These are phyloP conservation scores for Cardamine resedifolia DNA, from an alignment of 345 rosid genomes.

Conservation along the genomic window DNA sequence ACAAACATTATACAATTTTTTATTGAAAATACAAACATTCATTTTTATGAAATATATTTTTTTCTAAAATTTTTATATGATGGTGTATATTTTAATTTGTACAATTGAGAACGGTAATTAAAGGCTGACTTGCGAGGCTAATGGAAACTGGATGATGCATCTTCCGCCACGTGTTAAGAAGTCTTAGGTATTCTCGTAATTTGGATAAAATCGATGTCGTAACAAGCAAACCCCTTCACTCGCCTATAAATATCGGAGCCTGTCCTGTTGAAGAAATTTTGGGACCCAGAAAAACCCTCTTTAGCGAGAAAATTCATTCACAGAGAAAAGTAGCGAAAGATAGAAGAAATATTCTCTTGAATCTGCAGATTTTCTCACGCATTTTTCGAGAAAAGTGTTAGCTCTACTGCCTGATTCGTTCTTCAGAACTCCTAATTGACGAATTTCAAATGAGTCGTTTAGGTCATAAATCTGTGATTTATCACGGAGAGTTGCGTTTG, in stretches of 20 bases:
- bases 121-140: conserved; percentile 17
- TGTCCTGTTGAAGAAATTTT: neutral
- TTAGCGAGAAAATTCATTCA: conserved; percentile 12
- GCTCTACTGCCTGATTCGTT: neutral
- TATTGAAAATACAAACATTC: no score
- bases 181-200: conserved; percentile 36
- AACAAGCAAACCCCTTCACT: neutral
- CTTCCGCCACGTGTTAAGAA: conserved; percentile 38
- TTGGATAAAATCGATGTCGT: conserved; percentile 14
- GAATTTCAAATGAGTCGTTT: conserved; percentile 59
- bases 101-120: neutral
- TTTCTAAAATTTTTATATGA: no score
- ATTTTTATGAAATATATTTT: no score
- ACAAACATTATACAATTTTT: no score
- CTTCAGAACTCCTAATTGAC: neutral
- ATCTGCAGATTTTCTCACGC: conserved; percentile 32
- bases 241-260: conserved; percentile 42
- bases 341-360: neutral
- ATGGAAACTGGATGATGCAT: conserved; percentile 14
- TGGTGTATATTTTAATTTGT: neutral
- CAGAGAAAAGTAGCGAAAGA: conserved; percentile 15
- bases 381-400: conserved; percentile 9
- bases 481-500: conserved; percentile 67
- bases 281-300: conserved; percentile 28
- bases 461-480: conserved; percentile 82